Evolutionary conservation across 345 rosid genomes (phyloP).

Genomic region (Isatis tinctoria): DNA sequence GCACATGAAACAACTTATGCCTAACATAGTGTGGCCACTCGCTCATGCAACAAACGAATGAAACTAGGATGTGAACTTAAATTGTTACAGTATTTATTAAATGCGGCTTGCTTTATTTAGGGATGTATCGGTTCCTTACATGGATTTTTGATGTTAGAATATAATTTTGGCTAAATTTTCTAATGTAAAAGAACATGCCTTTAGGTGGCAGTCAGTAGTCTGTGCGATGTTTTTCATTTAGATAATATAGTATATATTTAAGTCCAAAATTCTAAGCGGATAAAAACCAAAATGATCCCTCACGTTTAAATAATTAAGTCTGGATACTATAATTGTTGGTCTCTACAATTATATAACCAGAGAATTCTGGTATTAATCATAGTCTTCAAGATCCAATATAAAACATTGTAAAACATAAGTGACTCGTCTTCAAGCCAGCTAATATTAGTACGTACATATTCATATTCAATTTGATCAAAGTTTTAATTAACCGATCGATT

Average conservation of each 20-base stretch:
- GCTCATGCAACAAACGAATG: conserved; percentile 1
- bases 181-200: neutral
- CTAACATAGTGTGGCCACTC: conserved; percentile 16
- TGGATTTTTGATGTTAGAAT: neutral
- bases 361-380: neutral
- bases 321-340: neutral
- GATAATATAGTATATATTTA: neutral
- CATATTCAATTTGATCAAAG: no score
- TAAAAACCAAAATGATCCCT: no score
- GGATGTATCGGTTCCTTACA: neutral
- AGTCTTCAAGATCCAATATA: neutral
- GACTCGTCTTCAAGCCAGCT: no score
- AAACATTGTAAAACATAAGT: no score
- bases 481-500: no score
- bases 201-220: conserved; percentile 5
- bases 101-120: neutral
- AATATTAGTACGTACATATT: no score
- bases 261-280: no score
- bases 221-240: neutral
- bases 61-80: conserved; percentile 5
- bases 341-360: neutral
- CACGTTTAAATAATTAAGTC: no score
- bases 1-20: conserved; percentile 16
- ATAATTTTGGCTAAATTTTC: no score
- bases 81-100: no score